Evolutionary conservation across 257 asterid species (phyloP).

Genomic region (Salvia hispanica): DNA sequence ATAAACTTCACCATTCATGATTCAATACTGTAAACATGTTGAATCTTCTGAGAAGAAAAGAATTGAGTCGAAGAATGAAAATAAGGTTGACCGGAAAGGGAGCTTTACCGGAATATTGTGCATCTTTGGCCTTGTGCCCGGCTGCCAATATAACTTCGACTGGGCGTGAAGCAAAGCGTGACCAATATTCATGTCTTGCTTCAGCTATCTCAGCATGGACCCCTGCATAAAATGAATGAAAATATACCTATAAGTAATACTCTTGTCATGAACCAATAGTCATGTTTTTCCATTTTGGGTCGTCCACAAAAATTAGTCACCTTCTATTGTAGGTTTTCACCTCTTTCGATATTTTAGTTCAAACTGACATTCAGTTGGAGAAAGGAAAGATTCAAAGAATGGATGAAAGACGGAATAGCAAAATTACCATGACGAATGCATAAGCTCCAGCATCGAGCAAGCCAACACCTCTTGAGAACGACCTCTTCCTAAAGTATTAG

Average conservation of each 20-base stretch:
- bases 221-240: conserved; percentile 45
- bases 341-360: no score
- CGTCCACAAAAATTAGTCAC: no score
- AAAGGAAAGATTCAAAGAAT: neutral
- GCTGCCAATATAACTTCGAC: conserved; percentile 74
- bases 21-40: no score
- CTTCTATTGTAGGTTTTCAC: no score
- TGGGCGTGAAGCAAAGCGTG: conserved; percentile 67
- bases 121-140: conserved; percentile 69
- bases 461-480: conserved; percentile 93
- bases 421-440: conserved; percentile 61
- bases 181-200: conserved; percentile 81
- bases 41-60: no score
- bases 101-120: conserved; percentile 44
- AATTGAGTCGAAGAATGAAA: no score
- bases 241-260: no score
- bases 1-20: no score
- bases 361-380: no score
- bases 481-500: conserved; percentile 79
- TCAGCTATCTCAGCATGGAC: conserved; percentile 76
- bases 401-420: neutral
- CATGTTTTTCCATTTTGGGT: no score
- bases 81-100: no score
- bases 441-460: conserved; percentile 84
- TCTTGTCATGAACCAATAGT: no score